Evolutionary conservation across 2,329 filamentous ascomycete genomes (phyloP), one percentile per base, ranked within the genome.

Genomic region (Fusarium mangiferae): DNA sequence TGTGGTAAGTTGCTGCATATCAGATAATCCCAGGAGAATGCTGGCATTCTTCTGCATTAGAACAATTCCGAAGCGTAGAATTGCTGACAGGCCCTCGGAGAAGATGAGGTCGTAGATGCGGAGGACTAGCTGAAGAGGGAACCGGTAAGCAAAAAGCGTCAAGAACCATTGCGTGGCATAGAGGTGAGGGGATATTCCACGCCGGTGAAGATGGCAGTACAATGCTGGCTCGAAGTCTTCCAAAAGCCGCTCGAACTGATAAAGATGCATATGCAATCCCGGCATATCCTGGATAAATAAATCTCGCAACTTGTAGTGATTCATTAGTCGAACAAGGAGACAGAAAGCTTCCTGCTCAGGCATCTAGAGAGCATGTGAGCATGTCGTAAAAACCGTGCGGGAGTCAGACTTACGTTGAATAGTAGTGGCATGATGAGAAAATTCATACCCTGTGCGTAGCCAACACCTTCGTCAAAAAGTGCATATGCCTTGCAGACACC

Each of bases 141-240:
- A 99, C 46, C 97, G 93, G 82, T 99, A 99, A 38, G 96, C 95
- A 80, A 99, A 99, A n/a, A 99, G 88, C 0, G 96, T 99, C 56
- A 99, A 88, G 83, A 99, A 99, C 96, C 96, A 99, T 82, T 99
- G 96, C 0, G 96, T 99, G 49, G 96, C 96, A 81, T 99, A 99
- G 14, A 99, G 88, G 80, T 98, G 94, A 2, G 96, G 93, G 14
- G 93, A 93, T 62, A 99, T 96, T 74, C 94, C 92, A 63, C 93
- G 91, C 66, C 96, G 92, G 79, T 94, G 93, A 63, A 99, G 90
- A 82, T 99, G 96, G 81, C 96, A 98, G 83, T 97, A 98, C 12
- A 99, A 86, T 5, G 95, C 95, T 5, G 97, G 96, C 80, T 99
- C 96, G 48, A 96, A 87, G 77, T 99, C 96, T 83, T 99, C 96